phyloP scores from a whole-genome alignment of 1,284 basidiomycete species.

The Porodaedalea pini region DNA sequence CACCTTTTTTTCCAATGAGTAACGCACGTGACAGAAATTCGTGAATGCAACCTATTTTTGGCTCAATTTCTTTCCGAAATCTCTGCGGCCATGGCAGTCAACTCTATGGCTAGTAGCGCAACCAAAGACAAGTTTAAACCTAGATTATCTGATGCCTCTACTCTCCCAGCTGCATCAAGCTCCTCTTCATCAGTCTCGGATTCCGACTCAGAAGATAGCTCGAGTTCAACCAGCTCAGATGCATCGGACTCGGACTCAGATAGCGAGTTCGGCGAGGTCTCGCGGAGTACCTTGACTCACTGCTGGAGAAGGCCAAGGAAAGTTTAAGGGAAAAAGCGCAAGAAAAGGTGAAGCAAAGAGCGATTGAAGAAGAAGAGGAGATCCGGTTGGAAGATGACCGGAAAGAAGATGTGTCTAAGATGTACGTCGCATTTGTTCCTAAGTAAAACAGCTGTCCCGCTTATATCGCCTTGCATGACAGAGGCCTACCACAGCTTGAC shows the following conservation, averaged over 20 bases:
- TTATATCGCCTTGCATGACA: slow-evolving; percentile 29
- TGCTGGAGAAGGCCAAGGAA: slow-evolving; percentile 57
- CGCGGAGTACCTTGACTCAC: slow-evolving; percentile 58
- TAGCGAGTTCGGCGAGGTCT: slow-evolving; percentile 42
- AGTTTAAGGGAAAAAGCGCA: slow-evolving; percentile 39
- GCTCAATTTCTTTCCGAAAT: no score
- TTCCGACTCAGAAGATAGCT: slow-evolving; percentile 27
- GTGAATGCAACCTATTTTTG: not conserved
- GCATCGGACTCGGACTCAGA: slow-evolving; percentile 38
- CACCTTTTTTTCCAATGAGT: not conserved
- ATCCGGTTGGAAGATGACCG: slow-evolving; percentile 32
- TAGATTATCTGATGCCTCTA: not conserved
- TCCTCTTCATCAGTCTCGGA: not conserved
- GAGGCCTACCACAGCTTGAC: slow-evolving; percentile 62
- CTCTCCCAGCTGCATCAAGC: not conserved
- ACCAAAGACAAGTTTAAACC: not conserved
- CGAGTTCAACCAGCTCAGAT: slow-evolving; percentile 25
- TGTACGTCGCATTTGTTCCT: slow-evolving; percentile 22
- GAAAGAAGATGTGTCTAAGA: slow-evolving; percentile 31
- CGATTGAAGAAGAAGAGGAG: slow-evolving; percentile 32
- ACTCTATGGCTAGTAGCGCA: not conserved
- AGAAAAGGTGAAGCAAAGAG: slow-evolving; percentile 25
- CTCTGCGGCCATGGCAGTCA: not conserved
- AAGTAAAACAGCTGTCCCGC: slow-evolving; percentile 16
- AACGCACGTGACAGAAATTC: not conserved